Evolutionary conservation across 1,284 basidiomycete species (phyloP), one percentile per base, ranked within the genome.

Genomic region (Rhodotorula mucilaginosa): DNA sequence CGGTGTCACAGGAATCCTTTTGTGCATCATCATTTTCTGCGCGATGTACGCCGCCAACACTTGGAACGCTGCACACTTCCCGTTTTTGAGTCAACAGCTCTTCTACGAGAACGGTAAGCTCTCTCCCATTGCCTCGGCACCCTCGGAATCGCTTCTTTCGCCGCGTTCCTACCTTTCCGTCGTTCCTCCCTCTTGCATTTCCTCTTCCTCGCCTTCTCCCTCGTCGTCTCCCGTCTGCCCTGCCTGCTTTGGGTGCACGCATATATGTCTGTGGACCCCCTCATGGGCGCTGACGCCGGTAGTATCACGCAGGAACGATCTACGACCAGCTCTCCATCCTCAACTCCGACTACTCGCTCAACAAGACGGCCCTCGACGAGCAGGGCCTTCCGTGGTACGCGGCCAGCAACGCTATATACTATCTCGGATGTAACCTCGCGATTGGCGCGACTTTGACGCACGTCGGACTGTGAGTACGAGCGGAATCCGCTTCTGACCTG

Each of bases 321-420:
- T 89, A 76, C 65, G 69, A 71, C 62, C 87, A 88, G 78, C 64
- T 51, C 34, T 18, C 49, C 19, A 95, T 96, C 76, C 83, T 96
- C 58, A 94, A 93, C 79, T 91, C 91, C 19, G 92, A 95, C 0
- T 82, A 94, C 49, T 91, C 92, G 68, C 84, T 96, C 67, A 93
- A 91, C 79, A 87, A 88, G 31, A 93, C 71, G n/a, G 66, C 67
- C 3, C 76, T 77, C 48, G 72, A 21, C 1, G 58, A 58, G 29
- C 70, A 77, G 39, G 75, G 75, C 1, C 44, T 74, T 1, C 73
- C 76, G 0, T 72, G 68, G 67, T 77, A 73, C 59, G 65, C 75
- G 5, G 57, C 70, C 0, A 63, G 65, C 16, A 74, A 72, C 52
- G 68, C 68, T 7, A 59, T 70, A 39, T 74, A 71, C 59, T 70